A percentile compares a stretch with the other conserved stretches of the same genome.
Evolutionary conservation across 495 filamentous ascomycete species (phyloP).

Genomic region (Aspergillus saccharolyticus): DNA sequence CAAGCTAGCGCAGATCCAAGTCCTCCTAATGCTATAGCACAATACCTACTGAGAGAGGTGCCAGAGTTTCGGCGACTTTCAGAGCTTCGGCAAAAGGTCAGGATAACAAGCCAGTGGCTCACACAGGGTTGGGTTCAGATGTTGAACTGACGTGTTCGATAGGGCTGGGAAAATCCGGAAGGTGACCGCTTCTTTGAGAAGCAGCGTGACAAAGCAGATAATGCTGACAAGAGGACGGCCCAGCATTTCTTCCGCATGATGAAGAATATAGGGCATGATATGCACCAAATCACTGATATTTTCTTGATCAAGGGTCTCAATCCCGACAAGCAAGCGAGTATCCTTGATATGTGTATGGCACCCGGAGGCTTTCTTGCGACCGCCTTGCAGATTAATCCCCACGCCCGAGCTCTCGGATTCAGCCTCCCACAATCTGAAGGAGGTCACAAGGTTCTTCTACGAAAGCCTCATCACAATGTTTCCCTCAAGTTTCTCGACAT

Average conservation of each 20-base stretch:
- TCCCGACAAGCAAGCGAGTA: constrained; percentile 7
- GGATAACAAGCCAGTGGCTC: too few relatives aligned
- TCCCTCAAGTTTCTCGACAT: constrained; percentile 41
- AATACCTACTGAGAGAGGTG: too few relatives aligned
- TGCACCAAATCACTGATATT: constrained; percentile 19
- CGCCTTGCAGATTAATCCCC: constrained; percentile 31
- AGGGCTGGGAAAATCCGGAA: constrained; percentile 41
- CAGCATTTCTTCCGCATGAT: constrained; percentile 32
- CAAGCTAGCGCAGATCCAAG: too few relatives aligned
- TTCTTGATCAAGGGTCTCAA: constrained; percentile 7
- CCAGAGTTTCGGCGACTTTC: too few relatives aligned
- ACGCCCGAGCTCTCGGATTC: constrained; percentile 35
- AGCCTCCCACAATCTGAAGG: constrained; percentile 37
- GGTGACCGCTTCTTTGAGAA: constrained; percentile 38
- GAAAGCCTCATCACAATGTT: constrained; percentile 5
- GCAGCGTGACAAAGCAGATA: constrained; percentile 34
- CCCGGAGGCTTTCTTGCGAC: constrained; percentile 47
- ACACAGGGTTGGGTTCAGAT: too few relatives aligned
- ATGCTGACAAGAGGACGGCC: constrained; percentile 8
- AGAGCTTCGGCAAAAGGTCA: too few relatives aligned
- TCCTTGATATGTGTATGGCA: constrained; percentile 56
- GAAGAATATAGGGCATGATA: constrained; percentile 26
- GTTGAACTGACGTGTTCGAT: neutral
- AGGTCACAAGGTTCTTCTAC: constrained; percentile 25
- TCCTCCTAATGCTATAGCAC: too few relatives aligned